Percentiles rank a stretch among this genome's conserved stretches.
These are phyloP conservation scores for Candida smagusa DNA, from an alignment of 1,139 yeast genomes.

Conservation along the genomic window DNA sequence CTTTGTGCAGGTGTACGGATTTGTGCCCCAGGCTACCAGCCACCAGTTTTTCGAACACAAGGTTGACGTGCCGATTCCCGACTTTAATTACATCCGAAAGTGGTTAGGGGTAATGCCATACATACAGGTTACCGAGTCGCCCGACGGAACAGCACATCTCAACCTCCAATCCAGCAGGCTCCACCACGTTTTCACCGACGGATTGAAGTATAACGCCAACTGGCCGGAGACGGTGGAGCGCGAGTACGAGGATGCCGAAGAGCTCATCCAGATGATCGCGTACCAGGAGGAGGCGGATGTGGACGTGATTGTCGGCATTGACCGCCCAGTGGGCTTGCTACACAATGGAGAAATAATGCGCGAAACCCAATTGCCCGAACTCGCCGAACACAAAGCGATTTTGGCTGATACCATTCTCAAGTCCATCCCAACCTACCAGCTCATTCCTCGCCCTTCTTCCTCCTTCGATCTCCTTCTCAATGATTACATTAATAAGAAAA, in stretches of 20 bases:
- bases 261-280: constrained; percentile 11
- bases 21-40: constrained; percentile 35
- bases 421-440: too few relatives aligned
- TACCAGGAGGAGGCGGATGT: constrained; percentile 13
- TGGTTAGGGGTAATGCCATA: constrained; percentile 20
- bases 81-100: constrained; percentile 10
- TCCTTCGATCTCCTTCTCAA: too few relatives aligned
- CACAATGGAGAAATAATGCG: constrained; percentile 8
- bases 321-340: constrained; percentile 15
- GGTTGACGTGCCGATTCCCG: constrained; percentile 7
- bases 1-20: constrained; percentile 58
- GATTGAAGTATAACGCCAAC: constrained; percentile 14
- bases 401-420: too few relatives aligned
- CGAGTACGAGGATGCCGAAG: constrained; percentile 10
- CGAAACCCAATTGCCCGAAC: too few relatives aligned
- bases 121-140: constrained; percentile 9
- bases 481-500: too few relatives aligned
- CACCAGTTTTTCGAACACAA: constrained; percentile 10
- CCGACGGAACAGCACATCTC: constrained; percentile 6
- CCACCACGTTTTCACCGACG: constrained; percentile 16
- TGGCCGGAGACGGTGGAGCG: constrained; percentile 13
- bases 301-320: constrained; percentile 13
- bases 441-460: too few relatives aligned
- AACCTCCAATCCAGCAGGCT: constrained; percentile 12
- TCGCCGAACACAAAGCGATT: too few relatives aligned